Percentiles rank a stretch among this genome's conserved stretches.
Conservation (phyloP, 495 filamentous ascomycete genomes). For the Neurospora discreta region DNA sequence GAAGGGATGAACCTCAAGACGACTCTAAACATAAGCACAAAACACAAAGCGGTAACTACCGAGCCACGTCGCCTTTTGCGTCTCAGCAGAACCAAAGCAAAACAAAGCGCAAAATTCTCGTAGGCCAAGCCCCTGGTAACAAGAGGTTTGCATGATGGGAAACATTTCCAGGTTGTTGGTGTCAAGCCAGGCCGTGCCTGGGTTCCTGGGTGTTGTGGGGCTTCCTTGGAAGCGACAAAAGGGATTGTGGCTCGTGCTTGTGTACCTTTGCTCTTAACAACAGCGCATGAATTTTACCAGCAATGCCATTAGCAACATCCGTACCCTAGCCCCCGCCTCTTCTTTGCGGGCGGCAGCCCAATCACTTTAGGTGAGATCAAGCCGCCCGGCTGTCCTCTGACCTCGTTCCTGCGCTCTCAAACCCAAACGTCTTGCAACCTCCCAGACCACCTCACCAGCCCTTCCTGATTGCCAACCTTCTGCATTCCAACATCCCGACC, state of each 20-base stretch:
- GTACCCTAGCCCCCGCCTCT: not conserved
- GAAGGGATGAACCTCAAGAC: not conserved
- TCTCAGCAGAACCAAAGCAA: not conserved
- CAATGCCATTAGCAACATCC: not conserved
- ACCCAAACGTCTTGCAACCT: conserved; percentile 17
- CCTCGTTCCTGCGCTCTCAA: conserved; percentile 19
- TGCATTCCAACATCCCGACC: conserved; percentile 8
- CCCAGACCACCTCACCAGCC: conserved; percentile 5
- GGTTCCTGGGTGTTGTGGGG: not conserved
- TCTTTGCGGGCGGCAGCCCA: conserved; percentile 8
- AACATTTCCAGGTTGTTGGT: not conserved
- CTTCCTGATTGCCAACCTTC: conserved; percentile 10
- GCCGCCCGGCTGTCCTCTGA: conserved; percentile 10
- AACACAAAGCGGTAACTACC: not conserved
- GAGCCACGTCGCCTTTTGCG: not conserved
- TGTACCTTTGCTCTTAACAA: not conserved
- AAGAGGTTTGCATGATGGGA: not conserved
- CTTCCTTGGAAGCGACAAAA: not conserved
- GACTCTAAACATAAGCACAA: not conserved
- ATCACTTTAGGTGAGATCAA: conserved; percentile 4
- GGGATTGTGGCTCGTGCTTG: not conserved
- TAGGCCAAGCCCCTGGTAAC: not conserved
- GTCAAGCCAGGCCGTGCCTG: not conserved
- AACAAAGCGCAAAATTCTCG: not conserved
- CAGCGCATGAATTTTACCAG: not conserved